Evolutionary conservation across 306 rosid genomes (phyloP), one percentile per base, ranked within the genome.

Genomic region (Quercus dentata): DNA sequence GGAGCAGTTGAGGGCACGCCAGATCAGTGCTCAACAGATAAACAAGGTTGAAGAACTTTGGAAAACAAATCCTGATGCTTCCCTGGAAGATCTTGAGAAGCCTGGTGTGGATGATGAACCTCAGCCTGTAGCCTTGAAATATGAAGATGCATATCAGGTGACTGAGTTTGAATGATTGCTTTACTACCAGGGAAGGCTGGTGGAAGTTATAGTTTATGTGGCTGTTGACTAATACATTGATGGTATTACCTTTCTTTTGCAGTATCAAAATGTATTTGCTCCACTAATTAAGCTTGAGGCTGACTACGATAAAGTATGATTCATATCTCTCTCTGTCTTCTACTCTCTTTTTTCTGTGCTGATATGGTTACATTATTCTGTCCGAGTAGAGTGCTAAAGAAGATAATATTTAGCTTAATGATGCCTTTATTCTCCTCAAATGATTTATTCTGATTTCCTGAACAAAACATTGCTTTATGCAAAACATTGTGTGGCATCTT

Each of bases 71-170:
- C 99, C 99, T 18, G 99, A 96, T 81, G 99, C 99, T 76, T 89
- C 99, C 62, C 94, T 96, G 63, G 99, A 93, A 86, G 99, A 96
- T 84, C 99, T 96, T 81, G 99, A 96, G 86, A 96, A 91, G 79
- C 99, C 99, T 80, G 99, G 99, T 65, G 98, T 96, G 71, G 99
- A 96, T 74, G 99, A 96, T 87, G 99, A 96, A 76, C 99, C 99
- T 76, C 99, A 96, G 85, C 86, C 97, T 28, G 99, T 96, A 65
- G 99, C 81, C 78, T 76, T 91, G 86, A 96, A 96, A 83, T 96
- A 96, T 61, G 99, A 96, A 88, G 99, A 96, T 92, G 99, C 99
- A 20, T 96, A 96, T 85, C 99, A 96, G 97, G 99, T 96, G 77
- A 46, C 82, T 27, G 51, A 65, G 79, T 41, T 77, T 63, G 46